Conservation (phyloP, 352 stramenopile species). For the Achlya hypogyna region DNA sequence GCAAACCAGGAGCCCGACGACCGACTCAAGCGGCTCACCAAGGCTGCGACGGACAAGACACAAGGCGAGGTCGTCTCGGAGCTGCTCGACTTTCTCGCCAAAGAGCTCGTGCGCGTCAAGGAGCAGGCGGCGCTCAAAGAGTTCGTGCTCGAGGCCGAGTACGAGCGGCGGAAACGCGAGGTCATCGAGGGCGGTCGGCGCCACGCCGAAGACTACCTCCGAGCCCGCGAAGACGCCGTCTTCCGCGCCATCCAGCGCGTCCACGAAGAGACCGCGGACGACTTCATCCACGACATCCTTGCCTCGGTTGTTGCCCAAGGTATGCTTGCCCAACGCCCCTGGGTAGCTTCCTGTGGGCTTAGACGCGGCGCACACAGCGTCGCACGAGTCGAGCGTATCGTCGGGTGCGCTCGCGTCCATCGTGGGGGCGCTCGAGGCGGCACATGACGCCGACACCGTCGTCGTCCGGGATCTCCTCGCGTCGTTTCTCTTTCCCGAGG, state of each 20-base stretch:
- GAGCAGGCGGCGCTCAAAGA: slow-evolving; percentile 67
- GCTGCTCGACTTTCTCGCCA: slow-evolving; percentile 84
- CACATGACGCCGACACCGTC: slow-evolving; percentile 38
- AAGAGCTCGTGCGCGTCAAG: slow-evolving; percentile 73
- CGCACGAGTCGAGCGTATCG: slow-evolving; percentile 44
- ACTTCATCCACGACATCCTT: slow-evolving; percentile 62
- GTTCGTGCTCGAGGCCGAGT: slow-evolving; percentile 58
- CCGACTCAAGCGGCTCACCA: slow-evolving; percentile 21
- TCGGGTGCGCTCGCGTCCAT: slow-evolving; percentile 36
- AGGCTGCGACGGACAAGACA: slow-evolving; percentile 47
- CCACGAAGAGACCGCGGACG: slow-evolving; percentile 64
- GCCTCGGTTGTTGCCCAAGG: slow-evolving; percentile 44
- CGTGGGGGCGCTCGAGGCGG: slow-evolving; percentile 40
- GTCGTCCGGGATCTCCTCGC: slow-evolving; percentile 73
- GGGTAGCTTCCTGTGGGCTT: background rate
- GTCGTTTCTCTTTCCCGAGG: slow-evolving; percentile 70
- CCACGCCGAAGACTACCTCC: slow-evolving; percentile 77
- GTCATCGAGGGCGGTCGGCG: slow-evolving; percentile 78
- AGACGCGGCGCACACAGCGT: slow-evolving; percentile 28
- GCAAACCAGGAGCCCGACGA: slow-evolving; percentile 30
- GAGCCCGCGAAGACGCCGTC: slow-evolving; percentile 76
- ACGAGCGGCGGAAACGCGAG: slow-evolving; percentile 64
- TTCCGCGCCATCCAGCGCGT: slow-evolving; percentile 66
- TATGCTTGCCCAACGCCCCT: background rate
- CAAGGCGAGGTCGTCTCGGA: slow-evolving; percentile 82